Percentiles rank a stretch among this genome's conserved stretches.
Evolutionary conservation across 495 filamentous ascomycete genomes (phyloP).

Genomic region (Xylaria bambusicola): DNA sequence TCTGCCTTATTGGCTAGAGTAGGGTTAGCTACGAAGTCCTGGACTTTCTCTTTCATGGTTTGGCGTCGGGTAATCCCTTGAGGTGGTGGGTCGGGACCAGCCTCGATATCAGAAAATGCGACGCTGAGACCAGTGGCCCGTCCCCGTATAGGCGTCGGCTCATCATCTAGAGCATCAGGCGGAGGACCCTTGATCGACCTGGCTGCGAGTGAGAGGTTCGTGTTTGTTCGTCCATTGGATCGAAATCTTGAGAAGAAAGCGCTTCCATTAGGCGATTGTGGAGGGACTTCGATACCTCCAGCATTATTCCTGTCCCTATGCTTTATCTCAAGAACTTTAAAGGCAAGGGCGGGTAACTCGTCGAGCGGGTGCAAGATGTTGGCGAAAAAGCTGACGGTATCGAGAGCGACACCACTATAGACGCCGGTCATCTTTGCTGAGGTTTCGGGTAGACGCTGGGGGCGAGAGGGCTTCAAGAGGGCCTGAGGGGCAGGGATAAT

Average conservation of each 20-base stretch:
- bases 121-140: constrained; percentile 13
- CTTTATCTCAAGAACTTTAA: constrained; percentile 50
- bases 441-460: constrained; percentile 55
- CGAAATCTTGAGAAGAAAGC: neutral
- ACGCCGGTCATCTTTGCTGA: constrained; percentile 58
- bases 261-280: neutral
- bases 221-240: constrained; percentile 1
- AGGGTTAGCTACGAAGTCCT: constrained; percentile 39
- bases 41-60: constrained; percentile 38
- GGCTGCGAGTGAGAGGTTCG: neutral
- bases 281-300: constrained; percentile 21
- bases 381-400: constrained; percentile 62
- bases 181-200: constrained; percentile 10
- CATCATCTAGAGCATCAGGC: constrained; percentile 6
- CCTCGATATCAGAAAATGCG: constrained; percentile 21
- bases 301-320: constrained; percentile 36
- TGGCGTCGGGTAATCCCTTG: constrained; percentile 27
- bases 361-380: constrained; percentile 61
- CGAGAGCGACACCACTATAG: constrained; percentile 55
- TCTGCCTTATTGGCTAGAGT: constrained; percentile 34
- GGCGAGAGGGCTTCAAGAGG: constrained; percentile 58
- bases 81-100: constrained; percentile 17
- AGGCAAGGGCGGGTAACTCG: constrained; percentile 45
- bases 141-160: neutral
- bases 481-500: constrained; percentile 69